Conservation (phyloP, 1,139 yeast genomes). For the Candida mesenterica region DNA sequence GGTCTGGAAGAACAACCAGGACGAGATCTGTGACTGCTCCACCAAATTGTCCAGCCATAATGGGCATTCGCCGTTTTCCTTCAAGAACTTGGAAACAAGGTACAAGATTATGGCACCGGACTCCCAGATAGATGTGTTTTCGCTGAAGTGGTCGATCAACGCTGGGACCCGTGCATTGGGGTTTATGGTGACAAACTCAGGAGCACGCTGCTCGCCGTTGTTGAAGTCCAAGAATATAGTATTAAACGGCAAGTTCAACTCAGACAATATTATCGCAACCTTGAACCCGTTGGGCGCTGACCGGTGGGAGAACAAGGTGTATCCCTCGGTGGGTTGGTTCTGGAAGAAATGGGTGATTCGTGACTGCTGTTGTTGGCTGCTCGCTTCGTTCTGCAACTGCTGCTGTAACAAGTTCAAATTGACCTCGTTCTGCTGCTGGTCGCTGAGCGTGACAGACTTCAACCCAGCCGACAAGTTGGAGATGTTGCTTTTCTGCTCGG, state of each 20-base stretch:
- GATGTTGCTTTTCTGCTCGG: slow-evolving; percentile 16
- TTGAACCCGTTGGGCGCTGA: slow-evolving; percentile 97
- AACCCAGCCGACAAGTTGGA: slow-evolving; percentile 53
- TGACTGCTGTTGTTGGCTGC: slow-evolving; percentile 40
- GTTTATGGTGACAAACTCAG: slow-evolving; percentile 85
- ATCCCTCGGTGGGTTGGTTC: slow-evolving; percentile 80
- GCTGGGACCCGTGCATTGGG: slow-evolving; percentile 97
- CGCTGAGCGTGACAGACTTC: slow-evolving; percentile 41
- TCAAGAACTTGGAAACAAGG: slow-evolving; percentile 63
- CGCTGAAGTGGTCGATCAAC: slow-evolving; percentile 80
- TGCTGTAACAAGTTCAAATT: slow-evolving; percentile 43
- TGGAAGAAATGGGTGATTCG: slow-evolving; percentile 74
- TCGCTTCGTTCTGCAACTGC: slow-evolving; percentile 38
- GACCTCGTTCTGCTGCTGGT: slow-evolving; percentile 43
- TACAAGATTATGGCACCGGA: slow-evolving; percentile 87
- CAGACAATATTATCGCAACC: slow-evolving; percentile 87
- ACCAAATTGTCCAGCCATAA: slow-evolving; percentile 78
- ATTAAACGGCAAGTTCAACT: slow-evolving; percentile 73
- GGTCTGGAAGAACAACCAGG: slow-evolving; percentile 94
- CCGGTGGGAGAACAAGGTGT: slow-evolving; percentile 82
- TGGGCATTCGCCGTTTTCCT: slow-evolving; percentile 69
- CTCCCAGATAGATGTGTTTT: slow-evolving; percentile 87
- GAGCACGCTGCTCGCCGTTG: slow-evolving; percentile 87
- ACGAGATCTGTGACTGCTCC: slow-evolving; percentile 82
- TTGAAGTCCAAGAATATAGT: slow-evolving; percentile 88